These are phyloP conservation scores for Xylogone sp. DNA, from an alignment of 2,329 filamentous ascomycete species.

Conservation along the genomic window DNA sequence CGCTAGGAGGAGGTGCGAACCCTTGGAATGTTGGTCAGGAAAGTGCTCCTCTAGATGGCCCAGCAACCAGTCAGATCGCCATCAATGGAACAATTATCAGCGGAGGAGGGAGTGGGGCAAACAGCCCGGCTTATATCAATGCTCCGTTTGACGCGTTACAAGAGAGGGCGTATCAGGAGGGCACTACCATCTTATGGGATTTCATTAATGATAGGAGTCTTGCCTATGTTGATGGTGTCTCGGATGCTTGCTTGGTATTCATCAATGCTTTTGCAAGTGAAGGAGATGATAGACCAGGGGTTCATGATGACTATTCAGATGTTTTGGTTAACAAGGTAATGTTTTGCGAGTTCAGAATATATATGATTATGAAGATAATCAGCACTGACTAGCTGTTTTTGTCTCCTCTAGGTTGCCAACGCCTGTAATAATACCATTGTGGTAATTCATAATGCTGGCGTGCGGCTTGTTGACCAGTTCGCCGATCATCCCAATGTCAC, in stretches of 20 bases:
- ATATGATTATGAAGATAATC: background rate
- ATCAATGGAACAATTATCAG: constrained; percentile 43
- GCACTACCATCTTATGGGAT: constrained; percentile 57
- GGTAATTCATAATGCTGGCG: constrained; percentile 59
- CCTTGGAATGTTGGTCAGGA: background rate
- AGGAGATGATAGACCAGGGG: constrained; percentile 57
- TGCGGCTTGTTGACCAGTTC: constrained; percentile 54
- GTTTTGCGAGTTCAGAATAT: too few species aligned
- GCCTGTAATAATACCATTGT: constrained; percentile 54
- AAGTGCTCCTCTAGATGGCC: background rate
- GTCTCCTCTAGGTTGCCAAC: background rate
- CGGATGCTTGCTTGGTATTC: constrained; percentile 66
- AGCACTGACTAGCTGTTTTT: too few species aligned
- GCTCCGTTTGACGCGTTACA: constrained; percentile 54
- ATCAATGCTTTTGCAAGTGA: constrained; percentile 70
- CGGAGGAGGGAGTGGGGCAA: constrained; percentile 45
- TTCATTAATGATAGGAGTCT: constrained; percentile 43
- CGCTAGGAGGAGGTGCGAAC: background rate
- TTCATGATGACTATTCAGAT: constrained; percentile 54
- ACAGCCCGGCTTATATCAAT: constrained; percentile 43
- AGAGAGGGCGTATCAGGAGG: constrained; percentile 48
- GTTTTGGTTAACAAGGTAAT: too few species aligned
- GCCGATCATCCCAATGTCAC: constrained; percentile 54
- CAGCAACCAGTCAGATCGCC: constrained; percentile 30
- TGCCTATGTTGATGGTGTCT: constrained; percentile 35